Conservation (phyloP, 139 green algal genomes). For the Chara braunii region DNA sequence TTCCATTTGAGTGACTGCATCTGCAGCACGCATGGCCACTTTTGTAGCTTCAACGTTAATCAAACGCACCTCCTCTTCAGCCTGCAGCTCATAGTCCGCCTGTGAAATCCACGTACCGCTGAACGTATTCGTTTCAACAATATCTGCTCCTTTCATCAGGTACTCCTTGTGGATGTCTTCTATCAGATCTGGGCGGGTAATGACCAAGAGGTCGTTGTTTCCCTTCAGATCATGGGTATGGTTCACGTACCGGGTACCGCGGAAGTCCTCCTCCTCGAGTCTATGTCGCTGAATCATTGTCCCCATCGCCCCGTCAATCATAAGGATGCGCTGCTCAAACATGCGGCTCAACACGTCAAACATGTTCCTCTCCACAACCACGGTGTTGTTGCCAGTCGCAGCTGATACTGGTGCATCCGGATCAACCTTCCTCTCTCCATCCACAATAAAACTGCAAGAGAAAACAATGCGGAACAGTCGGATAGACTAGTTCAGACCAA, state of each 20-base stretch:
- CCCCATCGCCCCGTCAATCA: conserved; percentile 96
- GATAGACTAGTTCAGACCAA: too few relatives aligned
- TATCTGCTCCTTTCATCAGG: conserved; percentile 85
- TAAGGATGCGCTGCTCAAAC: conserved; percentile 79
- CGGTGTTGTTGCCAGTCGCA: conserved; percentile 5
- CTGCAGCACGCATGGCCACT: conserved; percentile 61
- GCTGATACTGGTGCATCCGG: conserved; percentile 12
- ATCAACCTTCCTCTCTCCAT: conserved; percentile 19
- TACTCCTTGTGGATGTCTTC: conserved; percentile 84
- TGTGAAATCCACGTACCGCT: conserved; percentile 86
- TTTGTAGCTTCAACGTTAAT: conserved; percentile 84
- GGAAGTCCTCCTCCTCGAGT: conserved; percentile 86
- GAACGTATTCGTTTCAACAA: conserved; percentile 99
- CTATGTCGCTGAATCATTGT: conserved; percentile 78
- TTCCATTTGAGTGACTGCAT: conserved; percentile 40
- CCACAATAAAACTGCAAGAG: conserved; percentile 30
- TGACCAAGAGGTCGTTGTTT: conserved; percentile 95
- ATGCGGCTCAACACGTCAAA: conserved; percentile 71
- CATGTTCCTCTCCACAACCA: conserved; percentile 18
- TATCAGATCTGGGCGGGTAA: conserved; percentile 90
- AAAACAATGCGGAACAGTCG: too few relatives aligned
- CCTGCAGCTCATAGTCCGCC: conserved; percentile 87
- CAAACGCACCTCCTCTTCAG: conserved; percentile 68
- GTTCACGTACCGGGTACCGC: conserved; percentile 49
- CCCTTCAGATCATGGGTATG: conserved; percentile 89